Evolutionary conservation across 129 eudicot genomes (phyloP).

Genomic region (Helichrysum umbraculigerum): DNA sequence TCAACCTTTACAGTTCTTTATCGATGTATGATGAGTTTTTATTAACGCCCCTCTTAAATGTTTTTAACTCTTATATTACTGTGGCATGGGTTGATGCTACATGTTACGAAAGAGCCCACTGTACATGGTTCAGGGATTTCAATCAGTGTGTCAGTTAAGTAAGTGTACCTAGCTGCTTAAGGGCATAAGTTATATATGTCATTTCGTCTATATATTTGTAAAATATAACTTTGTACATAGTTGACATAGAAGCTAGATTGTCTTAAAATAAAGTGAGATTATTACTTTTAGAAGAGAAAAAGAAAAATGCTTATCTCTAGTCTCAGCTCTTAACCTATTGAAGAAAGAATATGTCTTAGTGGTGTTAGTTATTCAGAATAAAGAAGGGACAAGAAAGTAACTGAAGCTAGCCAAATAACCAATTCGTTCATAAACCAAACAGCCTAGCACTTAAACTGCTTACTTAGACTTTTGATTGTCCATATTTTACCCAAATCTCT

Average conservation of each 20-base stretch:
- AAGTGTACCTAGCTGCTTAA: too few species aligned
- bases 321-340: neutral
- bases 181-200: neutral
- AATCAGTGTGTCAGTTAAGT: too few species aligned
- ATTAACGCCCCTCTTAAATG: too few species aligned
- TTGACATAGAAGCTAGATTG: neutral
- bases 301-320: neutral
- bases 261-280: neutral
- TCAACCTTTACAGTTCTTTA: neutral
- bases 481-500: neutral
- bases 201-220: neutral
- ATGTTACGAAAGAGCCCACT: too few species aligned
- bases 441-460: neutral
- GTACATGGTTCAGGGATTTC: too few species aligned
- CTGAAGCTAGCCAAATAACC: neutral
- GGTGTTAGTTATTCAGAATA: neutral
- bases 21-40: neutral
- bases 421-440: neutral
- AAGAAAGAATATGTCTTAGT: neutral
- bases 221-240: too few species aligned
- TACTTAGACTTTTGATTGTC: neutral
- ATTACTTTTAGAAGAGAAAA: neutral
- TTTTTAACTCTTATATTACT: too few species aligned
- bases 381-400: neutral
- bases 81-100: too few species aligned